Percentiles rank a stretch among this genome's conserved stretches.
phyloP scores from a whole-genome alignment of 176 grass and related monocot genomes.

The Carex littledalei region DNA sequence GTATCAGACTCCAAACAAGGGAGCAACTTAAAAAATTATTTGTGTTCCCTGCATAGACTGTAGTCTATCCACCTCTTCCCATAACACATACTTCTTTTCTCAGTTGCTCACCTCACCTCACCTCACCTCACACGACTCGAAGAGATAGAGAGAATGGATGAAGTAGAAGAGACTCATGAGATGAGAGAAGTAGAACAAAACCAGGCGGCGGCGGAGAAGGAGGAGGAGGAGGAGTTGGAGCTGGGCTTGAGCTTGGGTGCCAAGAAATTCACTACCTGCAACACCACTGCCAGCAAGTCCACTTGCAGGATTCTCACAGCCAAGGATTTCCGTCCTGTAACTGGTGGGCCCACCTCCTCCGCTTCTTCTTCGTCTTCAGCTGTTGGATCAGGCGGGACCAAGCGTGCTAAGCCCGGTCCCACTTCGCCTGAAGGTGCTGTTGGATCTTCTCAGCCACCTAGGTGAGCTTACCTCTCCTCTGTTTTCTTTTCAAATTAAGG shows the following conservation, averaged over 20 bases:
- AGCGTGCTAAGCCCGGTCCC: background rate
- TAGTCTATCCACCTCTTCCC: background rate
- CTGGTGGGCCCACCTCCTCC: conserved; percentile 22
- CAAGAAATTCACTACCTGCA: conserved; percentile 27
- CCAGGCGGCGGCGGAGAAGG: background rate
- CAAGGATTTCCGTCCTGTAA: conserved; percentile 40
- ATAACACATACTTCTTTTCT: background rate
- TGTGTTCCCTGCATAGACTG: background rate
- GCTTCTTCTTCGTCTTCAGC: conserved; percentile 25
- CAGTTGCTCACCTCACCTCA: background rate
- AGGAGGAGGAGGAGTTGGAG: conserved; percentile 42
- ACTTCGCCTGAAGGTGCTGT: conserved; percentile 8
- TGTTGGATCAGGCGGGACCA: background rate
- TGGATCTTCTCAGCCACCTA: conserved; percentile 42
- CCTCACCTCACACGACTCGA: background rate
- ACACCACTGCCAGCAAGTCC: background rate
- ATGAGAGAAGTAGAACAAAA: too few species aligned
- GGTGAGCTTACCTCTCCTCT: conserved; percentile 30
- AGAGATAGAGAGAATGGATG: conserved; percentile 19
- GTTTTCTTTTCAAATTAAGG: background rate
- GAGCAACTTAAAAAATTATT: background rate
- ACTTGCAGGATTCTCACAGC: conserved; percentile 65
- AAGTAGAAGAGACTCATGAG: conserved; percentile 38
- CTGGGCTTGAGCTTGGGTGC: conserved; percentile 59
- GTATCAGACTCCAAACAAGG: background rate